phyloP scores from a whole-genome alignment of 495 filamentous ascomycete species.

The Daldinia bambusicola region DNA sequence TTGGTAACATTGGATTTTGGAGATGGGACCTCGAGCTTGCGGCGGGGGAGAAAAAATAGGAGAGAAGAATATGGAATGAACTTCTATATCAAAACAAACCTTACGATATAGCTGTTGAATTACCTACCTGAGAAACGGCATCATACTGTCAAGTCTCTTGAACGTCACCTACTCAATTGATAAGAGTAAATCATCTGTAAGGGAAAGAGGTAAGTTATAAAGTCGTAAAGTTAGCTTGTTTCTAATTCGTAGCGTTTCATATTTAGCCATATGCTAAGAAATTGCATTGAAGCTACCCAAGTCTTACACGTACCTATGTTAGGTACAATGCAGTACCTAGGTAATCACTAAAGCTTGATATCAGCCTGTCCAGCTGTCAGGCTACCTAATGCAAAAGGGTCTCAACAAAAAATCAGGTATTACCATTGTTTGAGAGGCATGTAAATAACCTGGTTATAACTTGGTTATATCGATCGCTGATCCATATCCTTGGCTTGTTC shows the following conservation, averaged over 20 bases:
- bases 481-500: constrained; percentile 3
- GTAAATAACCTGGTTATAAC: too few species aligned
- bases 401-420: constrained; percentile 32
- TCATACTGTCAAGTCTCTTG: constrained; percentile 10
- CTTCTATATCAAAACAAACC: neutral
- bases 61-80: constrained; percentile 3
- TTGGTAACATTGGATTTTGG: constrained; percentile 20
- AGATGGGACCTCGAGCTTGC: constrained; percentile 8
- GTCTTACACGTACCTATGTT: too few species aligned
- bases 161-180: constrained; percentile 8
- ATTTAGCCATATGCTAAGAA: neutral
- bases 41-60: constrained; percentile 16
- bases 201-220: constrained; percentile 15
- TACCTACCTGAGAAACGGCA: constrained; percentile 13
- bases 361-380: neutral
- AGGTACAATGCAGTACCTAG: too few species aligned
- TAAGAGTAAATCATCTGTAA: neutral
- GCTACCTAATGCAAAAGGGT: constrained; percentile 10
- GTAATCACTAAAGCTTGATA: neutral
- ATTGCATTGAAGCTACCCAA: too few species aligned
- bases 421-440: too few species aligned
- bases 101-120: constrained; percentile 7
- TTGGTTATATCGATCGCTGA: constrained; percentile 12
- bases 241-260: constrained; percentile 16
- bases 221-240: neutral